phyloP scores from a whole-genome alignment of 148 eudicot genomes.

The Rheum nobile region DNA sequence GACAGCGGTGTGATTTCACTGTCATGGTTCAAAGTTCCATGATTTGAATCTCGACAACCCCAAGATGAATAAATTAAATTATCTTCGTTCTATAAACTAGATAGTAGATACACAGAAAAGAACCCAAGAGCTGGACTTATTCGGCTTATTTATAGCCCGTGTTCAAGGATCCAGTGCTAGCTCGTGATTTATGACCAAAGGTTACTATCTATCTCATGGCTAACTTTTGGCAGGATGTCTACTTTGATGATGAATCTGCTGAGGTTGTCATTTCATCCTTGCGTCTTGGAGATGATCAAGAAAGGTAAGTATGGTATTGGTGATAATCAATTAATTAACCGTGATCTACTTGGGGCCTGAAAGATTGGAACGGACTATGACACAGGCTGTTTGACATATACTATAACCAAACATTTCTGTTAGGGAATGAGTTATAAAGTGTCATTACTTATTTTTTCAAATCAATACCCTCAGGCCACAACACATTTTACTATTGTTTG shows the following conservation, averaged over 20 bases:
- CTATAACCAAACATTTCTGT: no score
- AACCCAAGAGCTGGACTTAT: not conserved
- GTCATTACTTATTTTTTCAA: not conserved
- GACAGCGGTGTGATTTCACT: not conserved
- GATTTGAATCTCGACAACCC: not conserved
- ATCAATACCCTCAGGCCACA: no score
- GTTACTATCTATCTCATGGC: not conserved
- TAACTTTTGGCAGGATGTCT: slow-evolving; percentile 57
- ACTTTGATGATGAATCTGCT: slow-evolving; percentile 96
- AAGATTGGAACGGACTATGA: no score
- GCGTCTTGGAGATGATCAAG: slow-evolving; percentile 85
- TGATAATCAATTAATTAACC: not conserved
- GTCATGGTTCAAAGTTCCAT: not conserved
- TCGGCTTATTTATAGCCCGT: not conserved
- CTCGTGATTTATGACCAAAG: not conserved
- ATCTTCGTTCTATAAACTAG: not conserved
- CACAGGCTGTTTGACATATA: no score
- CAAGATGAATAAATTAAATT: not conserved
- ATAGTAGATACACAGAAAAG: not conserved
- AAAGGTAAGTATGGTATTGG: slow-evolving; percentile 31
- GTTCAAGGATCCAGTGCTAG: not conserved
- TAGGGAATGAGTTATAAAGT: not conserved
- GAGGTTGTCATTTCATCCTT: slow-evolving; percentile 95
- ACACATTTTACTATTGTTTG: not conserved
- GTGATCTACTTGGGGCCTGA: not conserved